Conservation (phyloP, 1,284 basidiomycete genomes). For the Cryptococcus neoformans region DNA sequence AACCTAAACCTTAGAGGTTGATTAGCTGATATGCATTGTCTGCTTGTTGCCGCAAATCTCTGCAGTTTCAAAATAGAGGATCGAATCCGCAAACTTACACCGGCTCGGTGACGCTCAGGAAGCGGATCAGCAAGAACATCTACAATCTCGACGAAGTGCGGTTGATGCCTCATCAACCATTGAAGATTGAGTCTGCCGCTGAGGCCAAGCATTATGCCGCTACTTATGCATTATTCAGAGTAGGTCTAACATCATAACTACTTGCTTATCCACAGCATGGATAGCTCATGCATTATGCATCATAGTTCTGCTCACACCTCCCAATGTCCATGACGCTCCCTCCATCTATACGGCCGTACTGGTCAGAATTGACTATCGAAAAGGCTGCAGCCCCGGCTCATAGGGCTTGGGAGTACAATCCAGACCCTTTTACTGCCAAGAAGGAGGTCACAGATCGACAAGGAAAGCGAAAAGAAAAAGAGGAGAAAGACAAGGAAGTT, state of each 20-base stretch:
- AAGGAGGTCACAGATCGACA: constrained; percentile 66
- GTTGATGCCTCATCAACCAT: constrained; percentile 66
- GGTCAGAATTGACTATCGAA: constrained; percentile 69
- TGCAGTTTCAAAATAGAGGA: constrained; percentile 52
- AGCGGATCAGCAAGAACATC: constrained; percentile 65
- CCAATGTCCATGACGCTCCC: constrained; percentile 76
- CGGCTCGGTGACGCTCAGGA: constrained; percentile 59
- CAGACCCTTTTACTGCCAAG: constrained; percentile 75
- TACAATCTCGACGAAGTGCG: constrained; percentile 64
- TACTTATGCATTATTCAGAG: constrained; percentile 80
- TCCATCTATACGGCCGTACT: constrained; percentile 76
- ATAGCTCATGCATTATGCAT: not conserved
- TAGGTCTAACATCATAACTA: constrained; percentile 48
- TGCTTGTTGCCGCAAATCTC: not conserved
- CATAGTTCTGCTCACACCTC: constrained; percentile 72
- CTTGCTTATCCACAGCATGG: not conserved
- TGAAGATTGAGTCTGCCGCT: constrained; percentile 59
- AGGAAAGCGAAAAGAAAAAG: constrained; percentile 51
- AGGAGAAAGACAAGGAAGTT: constrained; percentile 6
- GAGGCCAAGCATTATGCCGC: constrained; percentile 86
- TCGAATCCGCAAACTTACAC: constrained; percentile 58
- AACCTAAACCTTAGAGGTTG: too few relatives aligned
- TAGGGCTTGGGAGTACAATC: constrained; percentile 77
- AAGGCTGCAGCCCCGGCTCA: constrained; percentile 67
- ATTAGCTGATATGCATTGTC: too few relatives aligned